Conservation (phyloP, 257 asterid species). For the Solanum tarijense region DNA sequence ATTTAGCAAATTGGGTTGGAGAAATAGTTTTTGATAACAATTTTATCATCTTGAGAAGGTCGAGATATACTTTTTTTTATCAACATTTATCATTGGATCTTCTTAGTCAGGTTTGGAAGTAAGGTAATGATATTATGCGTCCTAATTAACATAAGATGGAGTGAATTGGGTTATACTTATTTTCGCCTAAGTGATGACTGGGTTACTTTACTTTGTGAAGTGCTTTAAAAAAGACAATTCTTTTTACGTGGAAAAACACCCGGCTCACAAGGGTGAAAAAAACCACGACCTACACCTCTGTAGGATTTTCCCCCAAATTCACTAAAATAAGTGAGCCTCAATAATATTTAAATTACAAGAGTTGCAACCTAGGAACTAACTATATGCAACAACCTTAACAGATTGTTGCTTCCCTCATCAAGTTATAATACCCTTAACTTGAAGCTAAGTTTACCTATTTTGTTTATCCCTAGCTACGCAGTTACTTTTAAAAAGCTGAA, state of each 20-base stretch:
- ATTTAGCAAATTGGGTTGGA: neutral
- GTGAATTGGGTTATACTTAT: neutral
- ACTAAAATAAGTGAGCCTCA: neutral
- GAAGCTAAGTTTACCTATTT: neutral
- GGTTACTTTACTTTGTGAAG: neutral
- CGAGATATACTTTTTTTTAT: neutral
- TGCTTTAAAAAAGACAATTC: neutral
- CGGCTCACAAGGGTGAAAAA: neutral
- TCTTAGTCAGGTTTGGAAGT: neutral
- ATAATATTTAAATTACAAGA: neutral
- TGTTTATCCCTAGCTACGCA: neutral
- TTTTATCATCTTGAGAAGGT: neutral
- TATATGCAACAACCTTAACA: neutral
- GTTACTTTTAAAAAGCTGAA: neutral
- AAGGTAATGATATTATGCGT: neutral
- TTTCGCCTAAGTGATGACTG: neutral
- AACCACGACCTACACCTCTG: neutral
- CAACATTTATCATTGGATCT: neutral
- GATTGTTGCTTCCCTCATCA: neutral
- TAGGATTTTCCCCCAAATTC: neutral
- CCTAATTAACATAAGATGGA: neutral
- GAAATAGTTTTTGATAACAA: neutral
- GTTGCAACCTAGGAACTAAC: neutral
- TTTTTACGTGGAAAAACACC: neutral
- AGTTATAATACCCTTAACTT: neutral